phyloP scores from a whole-genome alignment of 2,329 filamentous ascomycete species.

The Pyrenochaeta sp. region DNA sequence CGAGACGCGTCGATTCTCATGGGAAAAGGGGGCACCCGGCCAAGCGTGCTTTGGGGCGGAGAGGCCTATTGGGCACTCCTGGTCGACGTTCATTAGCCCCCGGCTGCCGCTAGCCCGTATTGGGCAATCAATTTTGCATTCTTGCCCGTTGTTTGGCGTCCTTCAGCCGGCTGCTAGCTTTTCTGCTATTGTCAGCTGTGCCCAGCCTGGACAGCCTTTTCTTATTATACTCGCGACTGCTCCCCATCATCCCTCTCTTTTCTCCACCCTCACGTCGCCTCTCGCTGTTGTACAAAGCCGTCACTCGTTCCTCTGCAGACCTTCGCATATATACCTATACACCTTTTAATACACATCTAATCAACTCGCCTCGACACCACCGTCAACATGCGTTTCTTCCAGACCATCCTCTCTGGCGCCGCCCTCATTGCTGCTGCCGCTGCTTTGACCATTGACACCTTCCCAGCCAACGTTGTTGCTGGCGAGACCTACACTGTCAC shows the following conservation, averaged over 20 bases:
- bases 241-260: constrained; percentile 23
- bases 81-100: constrained; percentile 29
- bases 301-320: constrained; percentile 39
- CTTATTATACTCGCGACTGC: constrained; percentile 20
- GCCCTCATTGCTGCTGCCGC: constrained; percentile 51
- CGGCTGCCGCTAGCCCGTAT: constrained; percentile 26
- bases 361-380: constrained; percentile 13
- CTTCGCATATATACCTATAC: constrained; percentile 22
- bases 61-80: constrained; percentile 32
- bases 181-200: constrained; percentile 34
- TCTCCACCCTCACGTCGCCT: constrained; percentile 27
- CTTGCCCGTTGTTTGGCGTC: constrained; percentile 41
- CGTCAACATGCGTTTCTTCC: constrained; percentile 61
- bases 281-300: constrained; percentile 25
- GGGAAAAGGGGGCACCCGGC: constrained; percentile 29
- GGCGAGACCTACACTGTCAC: constrained; percentile 60
- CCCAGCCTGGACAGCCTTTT: constrained; percentile 23
- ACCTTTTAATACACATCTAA: constrained; percentile 24
- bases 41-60: constrained; percentile 20
- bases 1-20: constrained; percentile 13
- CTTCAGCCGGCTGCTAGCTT: constrained; percentile 27
- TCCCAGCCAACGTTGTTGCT: constrained; percentile 56
- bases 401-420: constrained; percentile 55
- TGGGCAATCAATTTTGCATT: constrained; percentile 41
- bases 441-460: constrained; percentile 59